A percentile compares a stretch with the other conserved stretches of the same genome.
phyloP scores from a whole-genome alignment of 116 monocot species.

The Cymodocea nodosa region DNA sequence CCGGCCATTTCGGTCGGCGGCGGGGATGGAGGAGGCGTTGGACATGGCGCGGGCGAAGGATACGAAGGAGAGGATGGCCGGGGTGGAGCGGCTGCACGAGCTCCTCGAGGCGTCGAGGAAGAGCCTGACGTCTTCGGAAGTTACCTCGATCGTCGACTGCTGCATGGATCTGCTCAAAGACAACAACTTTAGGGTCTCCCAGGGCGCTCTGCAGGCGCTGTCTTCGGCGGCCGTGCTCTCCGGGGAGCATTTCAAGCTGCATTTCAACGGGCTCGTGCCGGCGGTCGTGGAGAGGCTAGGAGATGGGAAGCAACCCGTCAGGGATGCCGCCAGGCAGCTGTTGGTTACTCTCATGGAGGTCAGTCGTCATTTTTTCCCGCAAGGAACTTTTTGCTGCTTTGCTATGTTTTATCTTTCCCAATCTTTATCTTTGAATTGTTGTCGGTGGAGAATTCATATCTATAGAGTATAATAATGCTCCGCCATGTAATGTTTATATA shows the following conservation, averaged over 20 bases:
- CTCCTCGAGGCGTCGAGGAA: conserved; percentile 52
- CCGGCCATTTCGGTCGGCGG: neutral
- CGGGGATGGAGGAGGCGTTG: conserved; percentile 79
- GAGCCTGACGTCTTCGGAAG: conserved; percentile 49
- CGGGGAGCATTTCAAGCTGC: conserved; percentile 90
- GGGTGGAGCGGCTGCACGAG: conserved; percentile 92
- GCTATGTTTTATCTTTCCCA: neutral
- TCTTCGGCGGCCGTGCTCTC: conserved; percentile 85
- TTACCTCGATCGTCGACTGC: conserved; percentile 71
- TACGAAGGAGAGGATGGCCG: conserved; percentile 94
- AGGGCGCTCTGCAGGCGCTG: conserved; percentile 85
- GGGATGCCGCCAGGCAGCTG: conserved; percentile 91
- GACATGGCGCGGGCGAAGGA: conserved; percentile 92
- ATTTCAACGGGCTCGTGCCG: conserved; percentile 78
- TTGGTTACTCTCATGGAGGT: conserved; percentile 98
- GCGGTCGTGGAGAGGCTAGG: conserved; percentile 85
- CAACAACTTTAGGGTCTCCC: conserved; percentile 82
- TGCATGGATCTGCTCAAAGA: conserved; percentile 95
- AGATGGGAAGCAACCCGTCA: conserved; percentile 92
- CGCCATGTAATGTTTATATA: too few relatives aligned
- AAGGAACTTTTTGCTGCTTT: neutral
- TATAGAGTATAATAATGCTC: too few relatives aligned
- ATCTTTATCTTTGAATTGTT: neutral
- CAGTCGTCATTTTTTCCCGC: neutral
- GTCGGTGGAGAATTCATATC: too few relatives aligned